Conservation (phyloP, 176 grass and related monocot genomes). For the Ananas comosus region DNA sequence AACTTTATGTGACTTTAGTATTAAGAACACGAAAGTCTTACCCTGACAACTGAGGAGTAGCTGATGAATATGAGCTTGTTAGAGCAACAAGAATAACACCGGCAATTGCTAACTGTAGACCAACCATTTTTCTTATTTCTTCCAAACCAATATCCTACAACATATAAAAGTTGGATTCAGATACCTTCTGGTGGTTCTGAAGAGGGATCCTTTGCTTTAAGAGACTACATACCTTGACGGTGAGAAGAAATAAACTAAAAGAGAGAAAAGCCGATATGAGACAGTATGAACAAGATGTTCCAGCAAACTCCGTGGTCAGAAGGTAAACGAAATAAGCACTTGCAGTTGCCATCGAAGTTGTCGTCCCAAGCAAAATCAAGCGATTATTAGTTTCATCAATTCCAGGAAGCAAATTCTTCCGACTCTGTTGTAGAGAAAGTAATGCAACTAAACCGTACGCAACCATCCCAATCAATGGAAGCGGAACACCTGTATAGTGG, state of each 20-base stretch:
- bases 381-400: slow-evolving; percentile 43
- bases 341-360: slow-evolving; percentile 82
- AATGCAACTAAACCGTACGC: slow-evolving; percentile 57
- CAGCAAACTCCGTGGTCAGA: slow-evolving; percentile 68
- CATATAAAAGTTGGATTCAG: background rate
- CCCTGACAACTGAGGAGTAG: slow-evolving; percentile 41
- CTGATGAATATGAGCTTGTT: slow-evolving; percentile 60
- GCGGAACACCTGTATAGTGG: slow-evolving; percentile 55
- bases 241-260: slow-evolving; percentile 72
- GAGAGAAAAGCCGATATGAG: slow-evolving; percentile 71
- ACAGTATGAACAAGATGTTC: slow-evolving; percentile 74
- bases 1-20: no score
- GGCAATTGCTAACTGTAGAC: slow-evolving; percentile 66
- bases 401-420: slow-evolving; percentile 36
- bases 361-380: slow-evolving; percentile 50
- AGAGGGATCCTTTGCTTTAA: background rate
- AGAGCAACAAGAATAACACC: slow-evolving; percentile 55
- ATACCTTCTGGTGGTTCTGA: background rate
- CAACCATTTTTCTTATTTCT: slow-evolving; percentile 53
- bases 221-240: slow-evolving; percentile 51
- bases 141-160: slow-evolving; percentile 62
- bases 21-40: slow-evolving; percentile 19
- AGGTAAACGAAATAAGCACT: slow-evolving; percentile 91
- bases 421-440: slow-evolving; percentile 62
- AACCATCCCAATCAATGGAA: slow-evolving; percentile 56